Evolutionary conservation across 306 rosid species (phyloP), one percentile per base, ranked within the genome.

Genomic region (Quercus parvula): DNA sequence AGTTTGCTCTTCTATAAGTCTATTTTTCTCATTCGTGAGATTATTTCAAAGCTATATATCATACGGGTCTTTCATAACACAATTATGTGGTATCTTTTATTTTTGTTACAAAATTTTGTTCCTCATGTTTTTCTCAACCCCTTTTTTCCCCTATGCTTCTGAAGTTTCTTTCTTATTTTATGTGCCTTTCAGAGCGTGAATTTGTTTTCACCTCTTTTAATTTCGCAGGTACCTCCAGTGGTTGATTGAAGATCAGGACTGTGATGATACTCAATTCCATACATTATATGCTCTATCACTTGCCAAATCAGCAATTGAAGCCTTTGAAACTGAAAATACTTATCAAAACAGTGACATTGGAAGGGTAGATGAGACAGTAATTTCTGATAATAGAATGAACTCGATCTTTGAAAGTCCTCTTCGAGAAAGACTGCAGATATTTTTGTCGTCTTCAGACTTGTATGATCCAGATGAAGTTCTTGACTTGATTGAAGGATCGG

Each of bases 391-490:
- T 12, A 56, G 70, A 67, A 76, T 25, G 46, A 81, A 77, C 82
- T 80, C 90, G 25, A 91, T 92, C 76, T 92, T 92, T 89, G 87
- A 87, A 84, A 87, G 79, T 86, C 82, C 96, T 74, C 89, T 89
- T 79, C 85, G 90, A 73, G 92, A 95, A 87, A 89, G 98, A 77
- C 87, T 95, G 77, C 99, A 95, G 90, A 75, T 88, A 46, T 95
- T 95, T 79, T 87, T 95, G 84, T 92, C 90, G 75, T 92, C 98
- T 79, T 95, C 99, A 20, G 99, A 92, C 76, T 80, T 92, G 82
- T 95, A 91, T 89, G 99, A 95, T 77, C 92, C 99, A 49, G 99
- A 95, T 81, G 99, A 95, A 75, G 91, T 95, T 88, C 92, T 95
- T 68, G 92, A 92, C 79, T 85, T 95, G 88, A 88, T 95, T 81